Evolutionary conservation across 495 filamentous ascomycete species (phyloP), one percentile per base, ranked within the genome.

Genomic region (Glutinoglossum americanum): DNA sequence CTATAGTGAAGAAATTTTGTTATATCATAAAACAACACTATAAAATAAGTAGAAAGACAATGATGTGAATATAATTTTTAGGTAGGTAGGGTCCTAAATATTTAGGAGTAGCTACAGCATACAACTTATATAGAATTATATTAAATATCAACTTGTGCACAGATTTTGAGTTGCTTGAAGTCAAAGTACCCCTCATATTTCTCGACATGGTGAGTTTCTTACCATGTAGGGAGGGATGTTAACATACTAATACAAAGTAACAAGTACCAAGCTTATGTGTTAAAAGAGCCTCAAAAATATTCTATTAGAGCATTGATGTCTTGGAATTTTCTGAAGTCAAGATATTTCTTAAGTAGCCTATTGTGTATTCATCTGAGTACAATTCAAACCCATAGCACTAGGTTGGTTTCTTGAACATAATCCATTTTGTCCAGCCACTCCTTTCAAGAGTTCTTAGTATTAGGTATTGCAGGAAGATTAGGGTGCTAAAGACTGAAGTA

Each of bases 111-210:
- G 37, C 37, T 41, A 41, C 15, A 41, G 37, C 15, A 41, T 41
- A 41, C 37, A 15, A 41, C 37, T 61, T 45, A 58, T 35, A 60
- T 26, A 60, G 6, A 45, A 28, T 1, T 49, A 47, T 57, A 13
- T 11, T 58, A 47, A 53, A 54, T 33, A 51, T 61, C 21, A 47
- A 56, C 32, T 39, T 61, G 48, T 63, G 57, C 39, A 57, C 19
- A 63, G 54, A 61, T 3, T 56, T 53, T 15, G 9, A 55, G 54
- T 25, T 56, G 21, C 58, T 62, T 61, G 28, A 64, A 62, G 55
- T 62, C 37, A 51, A 60, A 60, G 60, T 63, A 63, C 62, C 60
- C 25, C 26, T 63, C 44, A 60, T 25, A 58, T 62, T 64, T 64
- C 56, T 56, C 61, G 57, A 59, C 48, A 60, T 51, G 49, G 27